Evolutionary conservation across 2,329 filamentous ascomycete species (phyloP), one percentile per base, ranked within the genome.

Genomic region (Leptographium lundbergii): DNA sequence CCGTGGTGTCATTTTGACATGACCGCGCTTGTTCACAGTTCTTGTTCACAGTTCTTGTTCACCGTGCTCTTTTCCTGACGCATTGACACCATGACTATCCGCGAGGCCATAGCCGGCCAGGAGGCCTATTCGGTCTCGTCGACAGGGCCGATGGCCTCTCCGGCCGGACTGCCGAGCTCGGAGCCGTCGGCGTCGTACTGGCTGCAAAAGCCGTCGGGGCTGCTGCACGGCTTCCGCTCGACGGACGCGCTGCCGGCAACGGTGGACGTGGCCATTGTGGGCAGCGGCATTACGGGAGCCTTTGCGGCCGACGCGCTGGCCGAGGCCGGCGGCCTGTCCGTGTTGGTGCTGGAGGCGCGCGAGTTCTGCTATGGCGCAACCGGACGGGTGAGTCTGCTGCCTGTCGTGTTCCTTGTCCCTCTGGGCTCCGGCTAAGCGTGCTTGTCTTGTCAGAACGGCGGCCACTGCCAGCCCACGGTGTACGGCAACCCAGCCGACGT

Each of bases 321-420:
- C 59, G 74, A 60, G 63, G 27, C n/a, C 65, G 17, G 68, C 70
- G 58, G 50, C 1, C 72, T 77, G 60, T 75, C 72, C n/a, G 79
- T 91, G 9, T 75, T 91, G 6, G 79, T 91, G 74, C 75, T 92
- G 6, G 88, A 92, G 71, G 88, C 88, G 17, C 77, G 88, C 65
- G 88, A 91, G 73, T 87, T 85, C 4, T 91, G 88, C 67, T 91
- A 82, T 81, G 88, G 88, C 22, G 88, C 88, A n/a, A 92, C 88
- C 1, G 88, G 88, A n/a, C 74, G 88, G 67, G 86, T 88, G 67
- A 76, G 82, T 76, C 54, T 39, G 27, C 22, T 19, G n/a, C 6
- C 10, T 24, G 3, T 19, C 14, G 11, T 48, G 24, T 17, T 29
- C 27, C 11, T 1, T 27, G 4, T 9, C 50, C 22, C 29, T 56